Evolutionary conservation across 768 basidiomycete genomes (phyloP).

Genomic region (Heimioporus sp.): DNA sequence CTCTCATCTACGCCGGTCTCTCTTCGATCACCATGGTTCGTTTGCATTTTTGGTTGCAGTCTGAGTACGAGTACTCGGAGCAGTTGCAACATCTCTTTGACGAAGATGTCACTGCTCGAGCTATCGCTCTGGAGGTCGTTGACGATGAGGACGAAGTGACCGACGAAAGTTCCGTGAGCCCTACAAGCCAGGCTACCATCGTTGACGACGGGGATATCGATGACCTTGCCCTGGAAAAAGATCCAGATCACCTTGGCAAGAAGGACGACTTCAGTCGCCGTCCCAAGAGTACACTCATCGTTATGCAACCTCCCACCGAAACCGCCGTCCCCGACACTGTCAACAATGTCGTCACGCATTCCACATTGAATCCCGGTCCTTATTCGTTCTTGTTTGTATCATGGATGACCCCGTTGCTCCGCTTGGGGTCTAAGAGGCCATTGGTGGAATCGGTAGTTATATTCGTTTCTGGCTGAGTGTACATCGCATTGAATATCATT

Average conservation of each 20-base stretch:
- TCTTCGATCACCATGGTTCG: slow-evolving; percentile 29
- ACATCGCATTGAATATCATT: slow-evolving; percentile 18
- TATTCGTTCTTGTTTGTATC: slow-evolving; percentile 22
- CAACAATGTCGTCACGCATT: slow-evolving; percentile 21
- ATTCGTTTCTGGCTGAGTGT: slow-evolving; percentile 22
- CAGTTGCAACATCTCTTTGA: slow-evolving; percentile 30
- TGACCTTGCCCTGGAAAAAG: neutral
- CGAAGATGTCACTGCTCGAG: slow-evolving; percentile 28
- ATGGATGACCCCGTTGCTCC: slow-evolving; percentile 26
- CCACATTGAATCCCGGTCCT: slow-evolving; percentile 11
- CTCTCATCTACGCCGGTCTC: slow-evolving; percentile 33
- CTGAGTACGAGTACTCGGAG: slow-evolving; percentile 28
- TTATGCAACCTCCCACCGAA: slow-evolving; percentile 24
- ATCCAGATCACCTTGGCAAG: neutral
- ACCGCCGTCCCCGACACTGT: slow-evolving; percentile 7
- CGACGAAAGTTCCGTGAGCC: slow-evolving; percentile 9
- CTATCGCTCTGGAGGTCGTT: slow-evolving; percentile 29
- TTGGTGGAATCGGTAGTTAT: slow-evolving; percentile 32
- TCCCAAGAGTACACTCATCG: slow-evolving; percentile 17
- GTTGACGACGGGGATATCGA: slow-evolving; percentile 19
- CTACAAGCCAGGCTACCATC: slow-evolving; percentile 14
- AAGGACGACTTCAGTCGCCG: slow-evolving; percentile 2
- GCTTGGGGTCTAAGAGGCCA: slow-evolving; percentile 26
- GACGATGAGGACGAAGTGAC: slow-evolving; percentile 17
- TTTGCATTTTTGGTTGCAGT: slow-evolving; percentile 34